These are phyloP conservation scores for Acanthamoeba healyi DNA, from an alignment of 208 protist genomes.

Conservation along the genomic window DNA sequence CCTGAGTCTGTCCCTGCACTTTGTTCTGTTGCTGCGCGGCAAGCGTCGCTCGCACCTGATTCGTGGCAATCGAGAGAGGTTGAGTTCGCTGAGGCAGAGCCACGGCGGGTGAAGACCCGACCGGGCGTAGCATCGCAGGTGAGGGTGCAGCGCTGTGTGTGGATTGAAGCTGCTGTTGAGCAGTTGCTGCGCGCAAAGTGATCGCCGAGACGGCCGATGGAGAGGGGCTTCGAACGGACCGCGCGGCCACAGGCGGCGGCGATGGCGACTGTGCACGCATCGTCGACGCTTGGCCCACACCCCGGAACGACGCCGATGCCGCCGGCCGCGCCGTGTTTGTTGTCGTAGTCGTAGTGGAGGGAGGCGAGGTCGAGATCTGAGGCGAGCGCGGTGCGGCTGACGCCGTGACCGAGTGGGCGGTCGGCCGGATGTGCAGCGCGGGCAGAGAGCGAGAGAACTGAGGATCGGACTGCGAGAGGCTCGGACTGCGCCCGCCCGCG, in stretches of 20 bases:
- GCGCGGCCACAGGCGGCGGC: not conserved
- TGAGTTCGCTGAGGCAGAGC: not conserved
- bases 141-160: not conserved
- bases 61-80: not conserved
- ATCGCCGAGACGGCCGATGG: not conserved
- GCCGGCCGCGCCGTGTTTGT: not conserved
- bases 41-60: not conserved
- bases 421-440: not conserved
- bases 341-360: not conserved
- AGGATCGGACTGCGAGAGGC: not conserved
- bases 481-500: not conserved
- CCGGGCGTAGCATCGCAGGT: not conserved
- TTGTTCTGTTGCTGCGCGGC: not conserved
- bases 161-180: not conserved
- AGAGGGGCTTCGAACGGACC: not conserved
- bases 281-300: not conserved
- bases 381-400: too few relatives aligned
- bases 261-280: too few relatives aligned
- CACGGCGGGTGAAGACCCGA: not conserved
- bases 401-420: not conserved
- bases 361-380: not conserved
- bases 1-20: not conserved
- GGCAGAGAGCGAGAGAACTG: not conserved
- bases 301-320: not conserved
- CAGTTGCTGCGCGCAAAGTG: not conserved